A percentile compares a stretch with the other conserved stretches of the same genome.
Conservation (phyloP, 176 grass and related monocot species). For the Oryza meridionalis region DNA sequence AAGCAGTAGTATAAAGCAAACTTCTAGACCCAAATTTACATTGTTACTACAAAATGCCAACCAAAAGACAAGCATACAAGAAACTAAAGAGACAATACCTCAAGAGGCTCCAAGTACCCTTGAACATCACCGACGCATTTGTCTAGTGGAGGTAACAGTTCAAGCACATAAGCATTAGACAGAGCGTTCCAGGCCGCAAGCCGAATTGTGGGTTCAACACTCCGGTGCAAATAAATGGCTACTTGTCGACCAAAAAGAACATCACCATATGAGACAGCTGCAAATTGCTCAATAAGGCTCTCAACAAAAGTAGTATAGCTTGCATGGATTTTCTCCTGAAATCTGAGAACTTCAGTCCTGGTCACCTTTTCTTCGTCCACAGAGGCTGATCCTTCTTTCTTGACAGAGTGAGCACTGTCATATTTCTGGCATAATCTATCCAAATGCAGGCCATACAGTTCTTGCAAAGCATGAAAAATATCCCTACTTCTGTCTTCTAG, state of each 20-base stretch:
- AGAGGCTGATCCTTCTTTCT: slow-evolving; percentile 31
- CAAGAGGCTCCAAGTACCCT: slow-evolving; percentile 62
- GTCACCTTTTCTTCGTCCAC: slow-evolving; percentile 30
- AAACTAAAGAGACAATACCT: slow-evolving; percentile 64
- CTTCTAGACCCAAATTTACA: too few relatives aligned
- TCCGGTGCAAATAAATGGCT: slow-evolving; percentile 81
- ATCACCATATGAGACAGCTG: slow-evolving; percentile 22
- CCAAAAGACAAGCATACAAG: slow-evolving; percentile 8
- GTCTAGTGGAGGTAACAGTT: slow-evolving; percentile 80
- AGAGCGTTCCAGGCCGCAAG: slow-evolving; percentile 77
- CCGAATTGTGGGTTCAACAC: slow-evolving; percentile 60
- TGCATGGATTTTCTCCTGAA: slow-evolving; percentile 79
- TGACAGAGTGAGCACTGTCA: slow-evolving; percentile 6
- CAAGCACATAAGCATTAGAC: slow-evolving; percentile 69
- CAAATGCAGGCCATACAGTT: slow-evolving; percentile 67
- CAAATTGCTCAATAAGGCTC: slow-evolving; percentile 77
- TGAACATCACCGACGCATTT: slow-evolving; percentile 63
- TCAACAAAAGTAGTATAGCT: slow-evolving; percentile 92
- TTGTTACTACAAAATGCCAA: background rate
- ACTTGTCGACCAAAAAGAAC: slow-evolving; percentile 76
- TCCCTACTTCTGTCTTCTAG: slow-evolving; percentile 75
- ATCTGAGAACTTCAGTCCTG: slow-evolving; percentile 61
- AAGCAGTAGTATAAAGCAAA: too few relatives aligned
- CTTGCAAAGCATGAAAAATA: slow-evolving; percentile 84
- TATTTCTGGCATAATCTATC: slow-evolving; percentile 41